Evolutionary conservation across 176 grass and related monocot genomes (phyloP).

Genomic region (Triticum urartu): DNA sequence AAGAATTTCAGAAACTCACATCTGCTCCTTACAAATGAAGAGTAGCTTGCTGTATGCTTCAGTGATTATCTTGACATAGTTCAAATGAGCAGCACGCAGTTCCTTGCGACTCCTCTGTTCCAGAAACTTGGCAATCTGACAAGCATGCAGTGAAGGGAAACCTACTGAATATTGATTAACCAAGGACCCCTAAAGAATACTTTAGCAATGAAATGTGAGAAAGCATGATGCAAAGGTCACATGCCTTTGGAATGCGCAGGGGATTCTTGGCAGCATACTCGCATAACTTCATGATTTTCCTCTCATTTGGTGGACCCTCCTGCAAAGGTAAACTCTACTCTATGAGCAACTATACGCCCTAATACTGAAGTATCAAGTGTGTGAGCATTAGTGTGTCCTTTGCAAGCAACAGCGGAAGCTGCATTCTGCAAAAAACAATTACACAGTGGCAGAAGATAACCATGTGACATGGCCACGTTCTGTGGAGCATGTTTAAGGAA

Average conservation of each 20-base stretch:
- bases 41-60: constrained; percentile 93
- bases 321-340: constrained; percentile 19
- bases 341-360: background rate
- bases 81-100: constrained; percentile 66
- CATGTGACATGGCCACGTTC: constrained; percentile 8
- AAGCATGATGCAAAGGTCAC: constrained; percentile 25
- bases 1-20: constrained; percentile 62
- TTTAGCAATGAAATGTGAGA: background rate
- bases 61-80: constrained; percentile 87
- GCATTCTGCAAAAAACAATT: constrained; percentile 1
- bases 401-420: background rate
- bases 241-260: constrained; percentile 85
- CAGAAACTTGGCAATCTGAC: constrained; percentile 90
- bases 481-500: background rate
- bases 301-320: constrained; percentile 84
- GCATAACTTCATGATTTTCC: constrained; percentile 94
- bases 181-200: background rate
- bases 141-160: constrained; percentile 14
- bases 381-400: background rate
- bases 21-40: constrained; percentile 90
- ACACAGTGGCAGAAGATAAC: background rate
- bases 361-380: background rate
- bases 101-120: constrained; percentile 91
- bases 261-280: constrained; percentile 99
- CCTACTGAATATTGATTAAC: constrained; percentile 11